These are phyloP conservation scores for Citropsis articulata DNA, from an alignment of 345 rosid genomes.

Conservation along the genomic window DNA sequence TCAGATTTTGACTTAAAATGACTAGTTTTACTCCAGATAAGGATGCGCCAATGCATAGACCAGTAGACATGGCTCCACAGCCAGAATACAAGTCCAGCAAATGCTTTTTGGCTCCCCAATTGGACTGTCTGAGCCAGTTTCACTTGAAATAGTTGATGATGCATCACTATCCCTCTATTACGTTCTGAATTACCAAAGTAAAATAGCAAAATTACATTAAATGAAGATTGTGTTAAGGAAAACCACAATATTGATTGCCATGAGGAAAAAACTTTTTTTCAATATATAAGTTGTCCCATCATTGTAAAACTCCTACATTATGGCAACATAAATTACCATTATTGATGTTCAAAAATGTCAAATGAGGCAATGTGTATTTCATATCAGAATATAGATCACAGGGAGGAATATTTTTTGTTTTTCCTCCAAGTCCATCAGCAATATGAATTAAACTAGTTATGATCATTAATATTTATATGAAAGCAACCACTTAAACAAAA, in stretches of 20 bases:
- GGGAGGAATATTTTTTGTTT: constrained; percentile 21
- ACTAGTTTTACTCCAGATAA: constrained; percentile 34
- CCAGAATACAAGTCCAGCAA: constrained; percentile 44
- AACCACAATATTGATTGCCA: background rate
- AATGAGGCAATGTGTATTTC: constrained; percentile 30
- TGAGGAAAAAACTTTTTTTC: background rate
- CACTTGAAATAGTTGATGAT: constrained; percentile 39
- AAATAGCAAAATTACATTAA: background rate
- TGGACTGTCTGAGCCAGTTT: constrained; percentile 23
- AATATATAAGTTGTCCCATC: background rate
- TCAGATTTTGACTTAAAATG: constrained; percentile 21
- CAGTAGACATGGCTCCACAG: constrained; percentile 52
- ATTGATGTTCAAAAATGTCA: constrained; percentile 27
- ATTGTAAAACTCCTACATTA: background rate
- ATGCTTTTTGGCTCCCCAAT: constrained; percentile 7
- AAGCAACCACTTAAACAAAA: background rate
- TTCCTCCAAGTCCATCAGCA: constrained; percentile 18
- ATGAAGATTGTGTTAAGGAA: background rate
- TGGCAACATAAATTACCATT: constrained; percentile 9
- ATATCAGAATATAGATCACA: constrained; percentile 35
- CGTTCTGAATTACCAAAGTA: constrained; percentile 16
- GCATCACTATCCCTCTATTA: constrained; percentile 17
- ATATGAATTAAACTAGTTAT: background rate
- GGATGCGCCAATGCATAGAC: constrained; percentile 40
- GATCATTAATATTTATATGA: background rate